Base-by-base conservation (phyloP, 2,329 filamentous ascomycete species). In the Thelonectria rubi region DNA sequence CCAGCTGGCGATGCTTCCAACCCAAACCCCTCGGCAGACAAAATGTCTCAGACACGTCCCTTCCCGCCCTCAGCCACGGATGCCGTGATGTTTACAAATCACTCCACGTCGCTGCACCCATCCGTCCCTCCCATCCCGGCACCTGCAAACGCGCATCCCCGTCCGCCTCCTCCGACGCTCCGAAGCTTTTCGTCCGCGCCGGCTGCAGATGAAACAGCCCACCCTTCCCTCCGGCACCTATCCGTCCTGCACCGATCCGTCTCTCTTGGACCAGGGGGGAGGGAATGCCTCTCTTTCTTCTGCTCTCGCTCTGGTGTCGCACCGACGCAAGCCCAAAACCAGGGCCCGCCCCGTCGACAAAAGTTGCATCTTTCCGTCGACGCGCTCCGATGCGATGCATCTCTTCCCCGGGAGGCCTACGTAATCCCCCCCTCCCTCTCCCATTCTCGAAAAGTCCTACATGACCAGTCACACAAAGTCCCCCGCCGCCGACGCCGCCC, bases 141-240 rank as follows among this genome's bases (percentile, higher is more conserved):
- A 45, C 42, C 20, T 45, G 42, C 43, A 47, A 47, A 47, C 20
- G 14, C 21, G 11, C 43, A 47, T 47, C 43, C 43, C 12, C 39
- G 39, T 42, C 39, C 39, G 5, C 14, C 39, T 5, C 39, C 39
- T 42, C 17, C 15, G 17, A 18, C 14, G 4, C 11, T 18, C n/a
- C 21, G 9, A 20, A 15, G 24, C 21, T 40, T 55, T 46, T 56
- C 55, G 49, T 58, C 55, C 48, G 55, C 47, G 10, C 40, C 39
- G 30, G 30, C 47, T 52, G 55, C 55, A 58, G 55, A 53, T 52
- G 55, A 58, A 53, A 58, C 48, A 24, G 7, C 6, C 7, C 5
- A 24, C 18, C 34, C 9, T 9, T 18, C 14, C 21, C 14, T n/a
- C 17, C 18, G 18, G 42, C 40, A 20, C 40, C 15, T 20, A 20